Conservation (phyloP, 441 rosid genomes). For the Jatropha multifida region DNA sequence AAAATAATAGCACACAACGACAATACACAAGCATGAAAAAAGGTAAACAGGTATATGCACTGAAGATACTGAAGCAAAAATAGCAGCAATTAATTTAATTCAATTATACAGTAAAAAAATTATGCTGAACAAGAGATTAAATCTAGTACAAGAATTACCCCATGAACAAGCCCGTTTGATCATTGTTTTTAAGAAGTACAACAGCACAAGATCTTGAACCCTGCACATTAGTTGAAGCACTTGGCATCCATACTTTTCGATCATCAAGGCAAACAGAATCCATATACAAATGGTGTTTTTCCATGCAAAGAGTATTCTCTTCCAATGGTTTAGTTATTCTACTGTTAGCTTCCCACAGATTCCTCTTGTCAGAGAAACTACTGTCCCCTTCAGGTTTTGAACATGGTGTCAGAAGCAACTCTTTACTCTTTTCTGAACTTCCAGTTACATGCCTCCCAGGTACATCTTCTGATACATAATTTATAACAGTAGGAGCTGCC, state of each 20-base stretch:
- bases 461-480: slow-evolving; percentile 26
- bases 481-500: slow-evolving; percentile 28
- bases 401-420: slow-evolving; percentile 14
- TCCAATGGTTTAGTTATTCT: slow-evolving; percentile 57
- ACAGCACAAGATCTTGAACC: slow-evolving; percentile 61
- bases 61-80: background rate
- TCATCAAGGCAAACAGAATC: slow-evolving; percentile 56
- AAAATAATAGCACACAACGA: background rate
- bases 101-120: background rate
- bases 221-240: slow-evolving; percentile 37
- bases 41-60: background rate
- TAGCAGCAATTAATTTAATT: background rate
- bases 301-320: slow-evolving; percentile 60
- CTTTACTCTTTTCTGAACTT: slow-evolving; percentile 26
- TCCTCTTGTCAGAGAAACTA: slow-evolving; percentile 24
- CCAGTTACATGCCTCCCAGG: slow-evolving; percentile 27
- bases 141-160: slow-evolving; percentile 48
- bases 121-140: background rate
- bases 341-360: slow-evolving; percentile 63
- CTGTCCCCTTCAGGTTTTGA: slow-evolving; percentile 34
- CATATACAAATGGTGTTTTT: slow-evolving; percentile 55
- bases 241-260: slow-evolving; percentile 28
- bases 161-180: slow-evolving; percentile 29
- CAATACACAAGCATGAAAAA: background rate
- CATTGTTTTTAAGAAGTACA: slow-evolving; percentile 62